Conservation (phyloP, 495 filamentous ascomycete genomes). For the Hamigera avellanea region DNA sequence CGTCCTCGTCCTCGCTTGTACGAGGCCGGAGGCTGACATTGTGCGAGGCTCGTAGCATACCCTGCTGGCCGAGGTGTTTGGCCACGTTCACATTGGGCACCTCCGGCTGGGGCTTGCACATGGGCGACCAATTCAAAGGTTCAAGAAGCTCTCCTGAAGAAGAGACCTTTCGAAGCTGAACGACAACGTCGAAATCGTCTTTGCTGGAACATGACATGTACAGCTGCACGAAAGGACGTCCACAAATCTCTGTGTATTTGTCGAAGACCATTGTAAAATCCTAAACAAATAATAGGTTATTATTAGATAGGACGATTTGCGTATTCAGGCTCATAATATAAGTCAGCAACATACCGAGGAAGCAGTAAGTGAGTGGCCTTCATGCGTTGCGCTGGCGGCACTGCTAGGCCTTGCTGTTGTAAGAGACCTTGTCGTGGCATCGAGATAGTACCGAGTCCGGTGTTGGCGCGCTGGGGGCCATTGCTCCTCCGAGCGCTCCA, state of each 20-base stretch:
- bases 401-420: neutral
- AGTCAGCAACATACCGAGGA: too few relatives aligned
- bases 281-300: too few relatives aligned
- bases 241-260: conserved; percentile 7
- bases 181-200: conserved; percentile 9
- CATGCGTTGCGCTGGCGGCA: neutral
- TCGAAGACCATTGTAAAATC: conserved; percentile 7
- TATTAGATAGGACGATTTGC: too few relatives aligned
- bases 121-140: conserved; percentile 8
- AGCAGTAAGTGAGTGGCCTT: conserved; percentile 2
- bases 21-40: neutral
- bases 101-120: conserved; percentile 1
- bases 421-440: neutral
- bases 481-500: conserved; percentile 4
- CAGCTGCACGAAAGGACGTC: conserved; percentile 5
- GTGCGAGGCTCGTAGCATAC: conserved; percentile 9
- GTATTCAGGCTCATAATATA: too few relatives aligned
- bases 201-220: conserved; percentile 4
- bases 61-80: conserved; percentile 9
- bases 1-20: neutral
- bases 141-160: conserved; percentile 1
- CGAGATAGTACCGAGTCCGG: conserved; percentile 1
- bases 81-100: conserved; percentile 9
- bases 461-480: conserved; percentile 3
- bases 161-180: conserved; percentile 9